These are phyloP conservation scores for Triangularia verruculosa DNA, from an alignment of 2,329 filamentous ascomycete genomes.

Conservation along the genomic window DNA sequence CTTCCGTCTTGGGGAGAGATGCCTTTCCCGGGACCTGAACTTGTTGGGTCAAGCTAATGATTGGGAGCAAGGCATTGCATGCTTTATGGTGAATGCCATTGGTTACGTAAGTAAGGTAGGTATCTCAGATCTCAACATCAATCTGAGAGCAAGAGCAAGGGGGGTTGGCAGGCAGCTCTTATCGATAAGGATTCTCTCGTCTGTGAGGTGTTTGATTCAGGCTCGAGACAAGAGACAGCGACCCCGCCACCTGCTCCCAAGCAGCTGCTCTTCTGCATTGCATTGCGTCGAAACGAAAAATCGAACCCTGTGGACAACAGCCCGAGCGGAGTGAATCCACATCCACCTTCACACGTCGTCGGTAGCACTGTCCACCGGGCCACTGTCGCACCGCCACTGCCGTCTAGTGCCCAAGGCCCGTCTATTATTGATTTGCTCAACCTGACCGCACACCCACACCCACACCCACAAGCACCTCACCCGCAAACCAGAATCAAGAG, in stretches of 20 bases:
- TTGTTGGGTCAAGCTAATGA: background rate
- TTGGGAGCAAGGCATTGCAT: background rate
- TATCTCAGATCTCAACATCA: no score
- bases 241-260: background rate
- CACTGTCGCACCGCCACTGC: background rate
- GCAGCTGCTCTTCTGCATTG: background rate
- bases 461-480: constrained; percentile 5
- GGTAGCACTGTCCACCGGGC: background rate
- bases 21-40: background rate
- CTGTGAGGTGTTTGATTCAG: background rate
- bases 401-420: constrained; percentile 2
- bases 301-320: background rate
- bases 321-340: background rate
- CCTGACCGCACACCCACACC: constrained; percentile 3
- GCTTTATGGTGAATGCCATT: background rate
- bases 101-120: no score
- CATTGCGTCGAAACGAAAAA: background rate
- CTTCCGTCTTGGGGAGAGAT: background rate
- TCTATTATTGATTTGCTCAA: constrained; percentile 15
- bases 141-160: background rate
- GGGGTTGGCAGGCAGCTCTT: background rate
- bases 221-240: background rate
- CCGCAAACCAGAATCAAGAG: constrained; percentile 17
- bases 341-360: background rate
- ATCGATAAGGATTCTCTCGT: background rate